Conservation (phyloP, 2,329 filamentous ascomycete genomes). For the Cercospora sp. region DNA sequence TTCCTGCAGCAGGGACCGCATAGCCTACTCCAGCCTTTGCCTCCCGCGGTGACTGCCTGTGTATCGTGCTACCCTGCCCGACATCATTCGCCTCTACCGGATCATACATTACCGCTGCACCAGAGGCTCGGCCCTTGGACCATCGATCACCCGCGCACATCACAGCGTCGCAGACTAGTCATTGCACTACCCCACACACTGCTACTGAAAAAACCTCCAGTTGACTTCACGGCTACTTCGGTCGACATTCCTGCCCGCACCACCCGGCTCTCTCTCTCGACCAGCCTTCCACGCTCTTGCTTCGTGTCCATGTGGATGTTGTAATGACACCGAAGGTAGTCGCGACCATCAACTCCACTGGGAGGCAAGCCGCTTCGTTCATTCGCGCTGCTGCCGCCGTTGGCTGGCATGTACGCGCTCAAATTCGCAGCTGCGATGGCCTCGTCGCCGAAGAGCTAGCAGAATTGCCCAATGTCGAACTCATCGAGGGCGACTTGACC, state of each 20-base stretch:
- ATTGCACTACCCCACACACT: constrained; percentile 15
- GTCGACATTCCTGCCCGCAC: not conserved
- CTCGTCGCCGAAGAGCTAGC: constrained; percentile 86
- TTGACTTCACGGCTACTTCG: not conserved
- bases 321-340: constrained; percentile 66
- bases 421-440: constrained; percentile 82
- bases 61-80: not conserved
- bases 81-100: constrained; percentile 1
- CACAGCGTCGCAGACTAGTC: constrained; percentile 10
- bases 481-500: constrained; percentile 66
- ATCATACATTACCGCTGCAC: not conserved
- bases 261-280: not conserved
- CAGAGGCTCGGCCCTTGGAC: constrained; percentile 5
- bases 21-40: not conserved
- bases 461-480: constrained; percentile 76
- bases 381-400: constrained; percentile 92
- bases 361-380: constrained; percentile 91
- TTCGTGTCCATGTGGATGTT: constrained; percentile 25
- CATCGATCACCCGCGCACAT: constrained; percentile 9
- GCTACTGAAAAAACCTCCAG: constrained; percentile 13
- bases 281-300: not conserved
- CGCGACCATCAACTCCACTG: constrained; percentile 92
- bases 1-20: constrained; percentile 14
- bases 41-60: not conserved
- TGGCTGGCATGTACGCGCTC: constrained; percentile 88